phyloP scores from a whole-genome alignment of 1,139 yeast genomes.

The Meyerozyma elateridarum region DNA sequence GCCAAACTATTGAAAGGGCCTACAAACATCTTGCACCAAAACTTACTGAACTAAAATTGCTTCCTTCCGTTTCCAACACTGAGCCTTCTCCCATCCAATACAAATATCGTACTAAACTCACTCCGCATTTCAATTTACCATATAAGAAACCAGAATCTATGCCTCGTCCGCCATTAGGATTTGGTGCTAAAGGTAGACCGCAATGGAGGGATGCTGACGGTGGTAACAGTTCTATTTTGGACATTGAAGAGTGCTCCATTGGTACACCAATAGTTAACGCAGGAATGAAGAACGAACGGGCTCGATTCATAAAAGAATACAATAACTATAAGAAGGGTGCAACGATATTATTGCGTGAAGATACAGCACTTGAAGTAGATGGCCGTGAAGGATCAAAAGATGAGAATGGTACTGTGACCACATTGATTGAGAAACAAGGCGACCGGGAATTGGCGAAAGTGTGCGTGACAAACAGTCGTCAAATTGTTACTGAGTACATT shows the following conservation, averaged over 20 bases:
- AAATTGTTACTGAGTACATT: slow-evolving; percentile 74
- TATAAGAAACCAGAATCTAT: slow-evolving; percentile 34
- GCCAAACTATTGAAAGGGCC: slow-evolving; percentile 74
- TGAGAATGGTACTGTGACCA: slow-evolving; percentile 28
- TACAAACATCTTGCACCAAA: slow-evolving; percentile 66
- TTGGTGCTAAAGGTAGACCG: slow-evolving; percentile 79
- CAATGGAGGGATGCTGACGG: slow-evolving; percentile 58
- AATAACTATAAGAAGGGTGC: slow-evolving; percentile 74
- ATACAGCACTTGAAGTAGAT: slow-evolving; percentile 39
- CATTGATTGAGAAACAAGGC: slow-evolving; percentile 16
- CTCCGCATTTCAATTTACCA: slow-evolving; percentile 95
- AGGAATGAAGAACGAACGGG: slow-evolving; percentile 72
- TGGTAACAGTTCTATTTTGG: slow-evolving; percentile 55
- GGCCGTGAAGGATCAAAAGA: slow-evolving; percentile 39
- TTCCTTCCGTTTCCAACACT: slow-evolving; percentile 64
- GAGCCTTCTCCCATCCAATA: slow-evolving; percentile 76
- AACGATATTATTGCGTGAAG: slow-evolving; percentile 78
- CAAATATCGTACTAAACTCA: slow-evolving; percentile 82
- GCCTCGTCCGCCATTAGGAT: slow-evolving; percentile 73
- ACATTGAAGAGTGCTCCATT: slow-evolving; percentile 89
- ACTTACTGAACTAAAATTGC: slow-evolving; percentile 22
- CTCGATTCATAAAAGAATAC: slow-evolving; percentile 44
- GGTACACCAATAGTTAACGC: slow-evolving; percentile 76
- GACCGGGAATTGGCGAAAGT: slow-evolving; percentile 34
- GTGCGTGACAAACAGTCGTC: slow-evolving; percentile 67